Evolutionary conservation across 352 stramenopile genomes (phyloP).

Genomic region (Phytophthora pseudosyringae): DNA sequence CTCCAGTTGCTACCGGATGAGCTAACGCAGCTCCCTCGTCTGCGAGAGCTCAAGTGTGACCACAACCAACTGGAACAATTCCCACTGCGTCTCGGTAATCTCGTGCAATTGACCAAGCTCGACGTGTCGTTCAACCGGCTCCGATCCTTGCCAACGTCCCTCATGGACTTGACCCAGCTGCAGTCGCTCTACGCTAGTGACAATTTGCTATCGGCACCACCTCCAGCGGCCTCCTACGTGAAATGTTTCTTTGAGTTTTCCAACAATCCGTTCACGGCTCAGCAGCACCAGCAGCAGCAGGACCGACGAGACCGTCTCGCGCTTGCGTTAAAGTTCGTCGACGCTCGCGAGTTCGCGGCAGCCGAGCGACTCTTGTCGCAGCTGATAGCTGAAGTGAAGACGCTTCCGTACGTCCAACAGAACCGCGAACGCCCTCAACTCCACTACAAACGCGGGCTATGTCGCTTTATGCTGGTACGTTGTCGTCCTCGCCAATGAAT

Average conservation of each 20-base stretch:
- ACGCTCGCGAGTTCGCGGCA: constrained; percentile 30
- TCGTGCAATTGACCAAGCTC: constrained; percentile 45
- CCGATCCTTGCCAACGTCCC: constrained; percentile 53
- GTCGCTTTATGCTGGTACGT: constrained; percentile 52
- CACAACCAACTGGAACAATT: constrained; percentile 46
- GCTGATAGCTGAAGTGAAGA: constrained; percentile 33
- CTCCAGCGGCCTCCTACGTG: constrained; percentile 34
- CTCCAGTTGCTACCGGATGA: constrained; percentile 50
- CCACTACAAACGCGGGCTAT: constrained; percentile 50
- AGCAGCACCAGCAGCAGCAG: constrained; percentile 20
- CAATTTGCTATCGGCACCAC: constrained; percentile 46
- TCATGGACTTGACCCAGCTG: constrained; percentile 47
- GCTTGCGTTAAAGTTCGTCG: constrained; percentile 40
- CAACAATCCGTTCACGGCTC: constrained; percentile 65
- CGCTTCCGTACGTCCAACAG: constrained; percentile 24
- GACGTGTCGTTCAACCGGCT: constrained; percentile 61
- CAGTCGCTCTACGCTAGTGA: constrained; percentile 50
- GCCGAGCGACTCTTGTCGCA: constrained; percentile 40
- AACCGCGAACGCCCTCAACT: constrained; percentile 34
- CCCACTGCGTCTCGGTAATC: constrained; percentile 42
- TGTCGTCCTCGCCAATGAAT: neutral
- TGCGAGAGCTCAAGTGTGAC: constrained; percentile 47
- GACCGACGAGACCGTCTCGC: constrained; percentile 25
- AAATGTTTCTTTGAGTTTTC: constrained; percentile 61
- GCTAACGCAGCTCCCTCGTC: constrained; percentile 37